Evolutionary conservation across 2,329 filamentous ascomycete species (phyloP).

Genomic region (Fusarium keratoplasticum): DNA sequence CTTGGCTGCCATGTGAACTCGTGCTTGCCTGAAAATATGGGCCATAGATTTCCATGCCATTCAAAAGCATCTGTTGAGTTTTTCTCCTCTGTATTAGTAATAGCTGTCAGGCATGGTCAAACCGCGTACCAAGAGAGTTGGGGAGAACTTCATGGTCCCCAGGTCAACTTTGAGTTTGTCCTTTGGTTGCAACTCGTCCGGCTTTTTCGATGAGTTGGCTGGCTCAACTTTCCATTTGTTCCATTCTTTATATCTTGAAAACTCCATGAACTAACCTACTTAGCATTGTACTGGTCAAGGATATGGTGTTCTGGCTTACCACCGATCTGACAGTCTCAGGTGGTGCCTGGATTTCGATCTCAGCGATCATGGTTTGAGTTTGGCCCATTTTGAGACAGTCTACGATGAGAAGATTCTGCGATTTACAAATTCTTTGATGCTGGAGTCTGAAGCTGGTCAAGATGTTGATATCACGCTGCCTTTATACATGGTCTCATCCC

Average conservation of each 20-base stretch:
- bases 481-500: not conserved
- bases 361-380: slow-evolving; percentile 1
- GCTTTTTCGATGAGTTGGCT: not conserved
- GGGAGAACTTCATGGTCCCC: slow-evolving; percentile 2
- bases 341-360: slow-evolving; percentile 14
- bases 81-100: not conserved
- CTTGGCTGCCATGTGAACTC: slow-evolving; percentile 19
- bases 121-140: not conserved
- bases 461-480: not conserved
- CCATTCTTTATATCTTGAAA: slow-evolving; percentile 10
- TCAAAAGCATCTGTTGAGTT: not conserved
- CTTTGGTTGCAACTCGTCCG: not conserved
- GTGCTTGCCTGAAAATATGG: slow-evolving; percentile 10
- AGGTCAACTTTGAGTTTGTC: slow-evolving; percentile 14
- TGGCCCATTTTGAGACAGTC: slow-evolving; percentile 6
- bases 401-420: not conserved
- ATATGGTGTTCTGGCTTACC: not conserved
- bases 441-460: not conserved
- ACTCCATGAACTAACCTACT: not conserved
- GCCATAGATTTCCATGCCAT: slow-evolving; percentile 5
- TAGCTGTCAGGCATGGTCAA: not conserved
- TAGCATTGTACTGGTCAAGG: not conserved
- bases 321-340: slow-evolving; percentile 7
- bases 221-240: slow-evolving; percentile 13
- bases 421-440: not conserved